phyloP scores from a whole-genome alignment of 257 asterid species.

The Ehretia macrophylla region DNA sequence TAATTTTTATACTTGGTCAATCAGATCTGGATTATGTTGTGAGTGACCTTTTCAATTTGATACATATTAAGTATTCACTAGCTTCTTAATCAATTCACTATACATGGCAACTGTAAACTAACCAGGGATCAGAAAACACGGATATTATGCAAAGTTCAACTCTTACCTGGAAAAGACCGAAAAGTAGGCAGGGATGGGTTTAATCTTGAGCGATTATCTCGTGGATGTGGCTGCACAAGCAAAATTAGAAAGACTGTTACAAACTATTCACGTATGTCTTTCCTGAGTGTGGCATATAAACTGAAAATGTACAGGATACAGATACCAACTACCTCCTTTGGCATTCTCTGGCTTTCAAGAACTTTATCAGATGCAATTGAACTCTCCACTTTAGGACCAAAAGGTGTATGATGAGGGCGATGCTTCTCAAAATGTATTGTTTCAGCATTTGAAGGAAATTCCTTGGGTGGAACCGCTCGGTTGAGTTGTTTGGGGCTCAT shows the following conservation, averaged over 20 bases:
- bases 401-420: constrained; percentile 55
- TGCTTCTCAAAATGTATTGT: constrained; percentile 57
- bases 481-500: constrained; percentile 58
- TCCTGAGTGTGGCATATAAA: background rate
- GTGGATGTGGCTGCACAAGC: constrained; percentile 51
- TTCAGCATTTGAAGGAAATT: constrained; percentile 51
- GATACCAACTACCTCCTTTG: constrained; percentile 58
- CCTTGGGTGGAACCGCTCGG: constrained; percentile 50
- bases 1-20: too few species aligned
- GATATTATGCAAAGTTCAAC: background rate
- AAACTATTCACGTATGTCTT: constrained; percentile 4
- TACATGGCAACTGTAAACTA: too few species aligned
- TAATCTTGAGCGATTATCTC: constrained; percentile 65
- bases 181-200: constrained; percentile 54
- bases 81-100: too few species aligned
- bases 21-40: too few species aligned
- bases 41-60: too few species aligned
- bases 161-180: constrained; percentile 59
- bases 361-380: constrained; percentile 56
- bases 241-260: constrained; percentile 14
- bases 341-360: constrained; percentile 61
- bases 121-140: too few species aligned
- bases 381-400: constrained; percentile 60
- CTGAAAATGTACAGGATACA: constrained; percentile 2
- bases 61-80: too few species aligned